Base-by-base conservation (phyloP, 495 filamentous ascomycete species). In the Xylaria palmicola region DNA sequence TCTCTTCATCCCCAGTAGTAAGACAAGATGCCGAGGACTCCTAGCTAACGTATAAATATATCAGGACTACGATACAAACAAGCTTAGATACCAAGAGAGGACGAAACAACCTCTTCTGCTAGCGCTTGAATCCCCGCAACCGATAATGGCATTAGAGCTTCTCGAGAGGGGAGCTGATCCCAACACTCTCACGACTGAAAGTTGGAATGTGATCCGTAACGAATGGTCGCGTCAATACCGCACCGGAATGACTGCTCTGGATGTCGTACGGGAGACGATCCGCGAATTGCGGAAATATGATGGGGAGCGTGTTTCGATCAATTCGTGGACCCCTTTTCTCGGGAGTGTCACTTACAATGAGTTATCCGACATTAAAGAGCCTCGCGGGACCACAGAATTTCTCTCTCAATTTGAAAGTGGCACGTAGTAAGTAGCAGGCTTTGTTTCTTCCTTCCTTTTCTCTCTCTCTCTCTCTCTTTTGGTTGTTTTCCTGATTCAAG, bases 81-180 rank as follows among this genome's bases (percentile, higher is more conserved):
- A 79, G 45, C 63, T 67, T 0, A 27, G 47, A 1, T 86, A 80
- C 65, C 48, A 76, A 0, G 19, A 65, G 8, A 54, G 56, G 13
- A 55, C 77, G 0, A 69, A 78, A 24, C 88, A 91, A 66, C 88
- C 88, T 1, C 71, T 91, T 32, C 65, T 89, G 3, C 49, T 79
- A 5, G 88, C 88, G 0, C 73, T 87, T 3, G 55, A 72, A 1
- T 77, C 76, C 6, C 65, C 81, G 9, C 65, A 84, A 36, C 84
- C 84, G 0, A 64, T 76, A 2, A 47, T 83, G 12, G 86, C 83
- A 5, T 58, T 85, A 4, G 77, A 82, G 20, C 73, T 93, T 4
- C 66, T 92, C 0, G 70, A 77, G 27, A 77, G 72, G 29, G 89
- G 88, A 12, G 86, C 75, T 1, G 80, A 88, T 68, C 78, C 82